Base-by-base conservation (phyloP, 148 eudicot genomes). In the Diospyros kaki region DNA sequence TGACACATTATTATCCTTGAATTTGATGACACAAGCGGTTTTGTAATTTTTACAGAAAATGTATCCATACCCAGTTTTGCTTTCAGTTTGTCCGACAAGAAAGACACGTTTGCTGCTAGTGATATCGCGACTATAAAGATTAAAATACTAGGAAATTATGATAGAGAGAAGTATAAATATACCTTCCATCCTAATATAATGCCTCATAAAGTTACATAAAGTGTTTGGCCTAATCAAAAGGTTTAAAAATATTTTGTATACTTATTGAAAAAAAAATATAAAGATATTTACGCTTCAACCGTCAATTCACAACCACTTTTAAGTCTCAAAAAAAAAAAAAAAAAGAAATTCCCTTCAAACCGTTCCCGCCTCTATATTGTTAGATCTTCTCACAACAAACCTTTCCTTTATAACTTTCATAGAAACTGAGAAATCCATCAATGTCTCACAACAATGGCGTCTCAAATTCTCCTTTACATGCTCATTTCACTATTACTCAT, bases 71-170 rank as follows among this genome's bases (percentile, higher is more conserved):
- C 96, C 8, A 66, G n/a, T 78, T 86, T 92, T 59, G 86, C 83
- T n/a, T 95, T 95, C 73, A 75, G 89, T 84, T 92, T 93, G 96
- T 60, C 71, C 72, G 84, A 87, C 40, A 84, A 86, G 68, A 83
- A 81, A 18, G 87, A 79, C 67, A 84, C 71, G 9, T 92, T 86
- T 74, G 39, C 58, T 73, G 88, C 97, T 1, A 97, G 99, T 38
- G 96, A 89, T 51, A 65, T 78, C 0, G 90, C 91, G 9, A 84
- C 82, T 2, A 89, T 95, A 46, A 85, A 78, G 81, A 84, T 95
- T 28, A 86, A 72, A 68, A 76, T 84, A 12, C 78, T 90, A 15
- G 92, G 91, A 18, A 79, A 81, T 73, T 90, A 83, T 66, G 85
- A 87, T 61, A 55, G 83, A 6, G 75, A 64, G 6, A 77, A 85